Conservation (phyloP, 2,329 filamentous ascomycete species). For the Tolypocladium cylindrosporum region DNA sequence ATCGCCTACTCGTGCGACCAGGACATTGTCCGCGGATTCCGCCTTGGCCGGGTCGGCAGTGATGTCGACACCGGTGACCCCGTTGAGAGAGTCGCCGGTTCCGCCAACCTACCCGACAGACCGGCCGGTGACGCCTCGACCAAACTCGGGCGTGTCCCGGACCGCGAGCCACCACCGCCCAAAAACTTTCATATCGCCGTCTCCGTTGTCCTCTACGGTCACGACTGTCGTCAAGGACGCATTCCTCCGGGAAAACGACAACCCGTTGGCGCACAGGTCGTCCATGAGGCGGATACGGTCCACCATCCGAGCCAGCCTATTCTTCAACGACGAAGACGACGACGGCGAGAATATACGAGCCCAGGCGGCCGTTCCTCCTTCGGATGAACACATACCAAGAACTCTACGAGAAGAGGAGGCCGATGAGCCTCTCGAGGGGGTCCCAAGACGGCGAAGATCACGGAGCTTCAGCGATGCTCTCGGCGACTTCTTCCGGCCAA, state of each 20-base stretch:
- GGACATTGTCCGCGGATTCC: constrained; percentile 26
- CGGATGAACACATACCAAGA: constrained; percentile 15
- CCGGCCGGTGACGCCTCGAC: constrained; percentile 17
- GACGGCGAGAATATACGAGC: constrained; percentile 10
- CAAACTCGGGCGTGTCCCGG: constrained; percentile 17
- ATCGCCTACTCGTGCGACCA: constrained; percentile 22
- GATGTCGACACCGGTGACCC: constrained; percentile 16
- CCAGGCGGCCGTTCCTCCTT: constrained; percentile 11
- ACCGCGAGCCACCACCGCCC: constrained; percentile 19
- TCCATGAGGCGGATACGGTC: constrained; percentile 38
- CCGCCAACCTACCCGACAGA: constrained; percentile 13
- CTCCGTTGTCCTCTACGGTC: constrained; percentile 49
- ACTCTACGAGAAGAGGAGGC: constrained; percentile 10
- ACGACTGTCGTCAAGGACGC: constrained; percentile 48
- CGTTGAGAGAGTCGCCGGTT: constrained; percentile 17
- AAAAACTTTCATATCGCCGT: constrained; percentile 46
- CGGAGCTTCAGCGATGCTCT: constrained; percentile 32
- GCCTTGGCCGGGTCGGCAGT: constrained; percentile 15
- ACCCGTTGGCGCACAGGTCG: constrained; percentile 27
- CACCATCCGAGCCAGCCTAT: constrained; percentile 43
- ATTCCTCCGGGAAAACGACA: constrained; percentile 35
- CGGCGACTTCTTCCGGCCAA: constrained; percentile 27
- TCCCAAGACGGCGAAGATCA: constrained; percentile 18
- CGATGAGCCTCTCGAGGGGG: constrained; percentile 6
- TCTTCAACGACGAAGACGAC: constrained; percentile 37